A percentile compares a stretch with the other conserved stretches of the same genome.
These are phyloP conservation scores for Cryptococcus hybrid DNA, from an alignment of 1,284 basidiomycete genomes.

Conservation along the genomic window DNA sequence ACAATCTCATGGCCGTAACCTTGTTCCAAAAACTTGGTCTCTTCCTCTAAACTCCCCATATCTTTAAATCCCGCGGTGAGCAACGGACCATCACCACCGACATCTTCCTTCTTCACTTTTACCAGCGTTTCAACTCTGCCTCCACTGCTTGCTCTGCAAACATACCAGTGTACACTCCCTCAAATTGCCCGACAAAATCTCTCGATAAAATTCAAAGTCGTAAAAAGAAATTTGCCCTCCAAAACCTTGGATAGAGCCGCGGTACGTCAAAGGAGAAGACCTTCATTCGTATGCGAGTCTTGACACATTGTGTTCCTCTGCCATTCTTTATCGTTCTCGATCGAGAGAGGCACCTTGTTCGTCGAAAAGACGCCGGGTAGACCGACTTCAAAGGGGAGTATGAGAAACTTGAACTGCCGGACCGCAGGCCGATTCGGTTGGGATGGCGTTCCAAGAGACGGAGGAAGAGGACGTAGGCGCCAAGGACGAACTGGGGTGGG, in stretches of 20 bases:
- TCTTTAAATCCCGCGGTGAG: slow-evolving; percentile 40
- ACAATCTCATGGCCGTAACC: slow-evolving; percentile 43
- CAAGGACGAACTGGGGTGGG: slow-evolving; percentile 38
- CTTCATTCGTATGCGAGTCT: slow-evolving; percentile 49
- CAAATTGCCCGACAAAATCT: slow-evolving; percentile 53
- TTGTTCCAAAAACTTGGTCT: slow-evolving; percentile 24
- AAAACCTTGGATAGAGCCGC: slow-evolving; percentile 52
- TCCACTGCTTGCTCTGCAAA: slow-evolving; percentile 45
- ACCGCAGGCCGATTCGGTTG: slow-evolving; percentile 27
- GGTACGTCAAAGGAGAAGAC: slow-evolving; percentile 49
- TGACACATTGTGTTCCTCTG: slow-evolving; percentile 49
- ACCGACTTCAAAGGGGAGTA: slow-evolving; percentile 6
- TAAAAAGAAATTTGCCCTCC: slow-evolving; percentile 57
- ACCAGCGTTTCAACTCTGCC: slow-evolving; percentile 46
- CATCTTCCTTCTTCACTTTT: slow-evolving; percentile 37
- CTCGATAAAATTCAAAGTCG: slow-evolving; percentile 55
- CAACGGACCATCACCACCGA: slow-evolving; percentile 42
- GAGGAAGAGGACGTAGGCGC: slow-evolving; percentile 35
- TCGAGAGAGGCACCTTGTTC: slow-evolving; percentile 37
- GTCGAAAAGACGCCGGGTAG: slow-evolving; percentile 23
- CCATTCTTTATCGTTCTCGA: slow-evolving; percentile 50
- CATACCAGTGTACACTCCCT: slow-evolving; percentile 47
- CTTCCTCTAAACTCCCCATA: slow-evolving; percentile 32
- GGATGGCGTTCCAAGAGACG: slow-evolving; percentile 41
- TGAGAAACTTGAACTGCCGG: slow-evolving; percentile 20